These are phyloP conservation scores for Sporormia fimetaria DNA, from an alignment of 495 filamentous ascomycete species.

Conservation along the genomic window DNA sequence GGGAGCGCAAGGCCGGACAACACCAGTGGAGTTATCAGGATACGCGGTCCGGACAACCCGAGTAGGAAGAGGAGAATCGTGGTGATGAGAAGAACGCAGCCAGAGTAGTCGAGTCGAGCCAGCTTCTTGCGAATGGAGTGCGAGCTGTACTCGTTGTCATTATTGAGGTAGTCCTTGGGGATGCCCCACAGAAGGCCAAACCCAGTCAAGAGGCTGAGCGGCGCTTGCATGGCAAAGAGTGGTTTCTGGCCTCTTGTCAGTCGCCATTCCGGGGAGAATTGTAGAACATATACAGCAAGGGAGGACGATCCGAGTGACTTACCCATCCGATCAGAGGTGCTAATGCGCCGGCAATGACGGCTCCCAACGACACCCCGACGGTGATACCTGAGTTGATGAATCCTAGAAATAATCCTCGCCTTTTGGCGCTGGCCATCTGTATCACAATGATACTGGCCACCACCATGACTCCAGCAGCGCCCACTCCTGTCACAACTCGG, in stretches of 20 bases:
- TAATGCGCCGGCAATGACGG: conserved; percentile 55
- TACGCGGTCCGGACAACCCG: conserved; percentile 47
- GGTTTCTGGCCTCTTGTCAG: conserved; percentile 40
- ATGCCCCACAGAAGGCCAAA: conserved; percentile 41
- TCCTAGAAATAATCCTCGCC: conserved; percentile 59
- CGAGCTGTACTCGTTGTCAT: conserved; percentile 25
- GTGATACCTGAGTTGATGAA: conserved; percentile 56
- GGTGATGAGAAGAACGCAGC: conserved; percentile 46
- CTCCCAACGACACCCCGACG: conserved; percentile 56
- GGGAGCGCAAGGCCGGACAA: conserved; percentile 42
- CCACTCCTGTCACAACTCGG: conserved; percentile 51
- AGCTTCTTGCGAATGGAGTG: conserved; percentile 36
- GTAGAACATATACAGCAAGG: not conserved
- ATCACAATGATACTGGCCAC: conserved; percentile 58
- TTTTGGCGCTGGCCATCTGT: conserved; percentile 50
- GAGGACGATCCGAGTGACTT: conserved; percentile 24
- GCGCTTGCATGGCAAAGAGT: conserved; percentile 58
- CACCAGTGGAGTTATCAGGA: conserved; percentile 46
- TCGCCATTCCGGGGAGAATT: not conserved
- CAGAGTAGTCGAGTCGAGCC: conserved; percentile 55
- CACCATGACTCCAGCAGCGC: conserved; percentile 54
- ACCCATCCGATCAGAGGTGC: conserved; percentile 57
- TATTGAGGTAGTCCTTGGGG: conserved; percentile 25
- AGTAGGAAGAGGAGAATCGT: conserved; percentile 55
- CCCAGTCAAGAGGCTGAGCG: conserved; percentile 45